Evolutionary conservation across 2,329 filamentous ascomycete species (phyloP).

Genomic region (Bipolaris oryzae): DNA sequence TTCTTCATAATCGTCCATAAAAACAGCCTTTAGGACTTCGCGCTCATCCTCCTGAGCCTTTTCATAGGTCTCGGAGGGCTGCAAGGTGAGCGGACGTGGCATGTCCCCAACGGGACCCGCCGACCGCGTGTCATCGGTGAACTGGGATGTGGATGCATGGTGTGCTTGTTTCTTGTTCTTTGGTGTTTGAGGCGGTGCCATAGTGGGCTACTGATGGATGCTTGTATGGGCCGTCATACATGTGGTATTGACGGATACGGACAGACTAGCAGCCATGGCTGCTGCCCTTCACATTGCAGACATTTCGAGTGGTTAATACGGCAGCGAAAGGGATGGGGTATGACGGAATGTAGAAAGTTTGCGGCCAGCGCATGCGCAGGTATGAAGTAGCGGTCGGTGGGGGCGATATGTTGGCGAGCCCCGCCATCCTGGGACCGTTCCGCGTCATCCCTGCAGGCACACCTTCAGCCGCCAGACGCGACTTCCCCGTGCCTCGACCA

Average conservation of each 20-base stretch:
- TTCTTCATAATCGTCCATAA: conserved; percentile 83
- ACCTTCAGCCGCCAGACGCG: conserved; percentile 27
- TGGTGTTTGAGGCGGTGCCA: conserved; percentile 56
- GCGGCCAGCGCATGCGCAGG: conserved; percentile 30
- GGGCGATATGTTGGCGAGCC: conserved; percentile 29
- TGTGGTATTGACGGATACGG: conserved; percentile 40
- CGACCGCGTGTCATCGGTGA: conserved; percentile 27
- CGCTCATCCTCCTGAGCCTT: conserved; percentile 89
- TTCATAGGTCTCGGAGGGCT: conserved; percentile 68
- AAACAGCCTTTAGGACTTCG: conserved; percentile 84
- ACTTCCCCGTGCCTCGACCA: conserved; percentile 22
- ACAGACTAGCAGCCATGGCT: conserved; percentile 56
- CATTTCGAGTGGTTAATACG: conserved; percentile 32
- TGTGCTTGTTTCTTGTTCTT: conserved; percentile 47
- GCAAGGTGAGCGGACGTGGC: conserved; percentile 38
- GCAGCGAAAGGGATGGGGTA: conserved; percentile 20
- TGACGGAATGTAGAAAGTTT: conserved; percentile 30
- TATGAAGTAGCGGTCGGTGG: conserved; percentile 29
- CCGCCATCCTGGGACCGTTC: conserved; percentile 20
- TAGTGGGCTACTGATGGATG: conserved; percentile 48
- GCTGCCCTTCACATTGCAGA: conserved; percentile 52
- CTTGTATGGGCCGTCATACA: conserved; percentile 41
- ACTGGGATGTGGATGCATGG: conserved; percentile 41
- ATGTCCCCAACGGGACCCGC: conserved; percentile 37
- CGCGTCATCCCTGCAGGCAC: conserved; percentile 21